Percentiles rank a stretch among this genome's conserved stretches.
These are phyloP conservation scores for Microbotryum lychnidis-dioicae DNA, from an alignment of 1,284 basidiomycete species.

Conservation along the genomic window DNA sequence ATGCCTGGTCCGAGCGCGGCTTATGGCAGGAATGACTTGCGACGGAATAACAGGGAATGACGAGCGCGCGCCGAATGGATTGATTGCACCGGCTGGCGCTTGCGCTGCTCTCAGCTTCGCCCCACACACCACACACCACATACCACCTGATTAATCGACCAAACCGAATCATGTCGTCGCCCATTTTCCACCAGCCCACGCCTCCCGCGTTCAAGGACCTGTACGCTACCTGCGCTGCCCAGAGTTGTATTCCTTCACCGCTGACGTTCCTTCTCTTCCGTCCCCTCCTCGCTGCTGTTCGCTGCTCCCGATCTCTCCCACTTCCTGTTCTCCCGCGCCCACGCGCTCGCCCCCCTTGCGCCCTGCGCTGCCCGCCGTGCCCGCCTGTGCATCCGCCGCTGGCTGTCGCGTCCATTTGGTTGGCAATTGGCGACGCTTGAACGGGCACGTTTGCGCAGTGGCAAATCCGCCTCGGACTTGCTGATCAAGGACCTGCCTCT, in stretches of 20 bases:
- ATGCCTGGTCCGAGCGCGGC: too few relatives aligned
- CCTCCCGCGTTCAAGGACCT: slow-evolving; percentile 4
- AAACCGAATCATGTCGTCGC: background rate
- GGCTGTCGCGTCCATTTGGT: background rate
- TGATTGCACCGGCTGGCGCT: too few relatives aligned
- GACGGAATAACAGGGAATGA: too few relatives aligned
- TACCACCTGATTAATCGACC: background rate
- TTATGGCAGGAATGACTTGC: too few relatives aligned
- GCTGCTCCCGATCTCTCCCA: too few relatives aligned
- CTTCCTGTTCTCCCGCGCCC: too few relatives aligned
- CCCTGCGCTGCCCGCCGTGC: background rate
- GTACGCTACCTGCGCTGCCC: background rate
- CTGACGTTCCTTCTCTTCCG: too few relatives aligned
- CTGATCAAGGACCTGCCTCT: slow-evolving; percentile 90
- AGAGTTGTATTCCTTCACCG: too few relatives aligned
- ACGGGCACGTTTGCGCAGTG: slow-evolving; percentile 38
- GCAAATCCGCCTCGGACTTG: slow-evolving; percentile 94
- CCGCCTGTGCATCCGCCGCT: background rate
- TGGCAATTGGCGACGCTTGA: background rate
- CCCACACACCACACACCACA: background rate
- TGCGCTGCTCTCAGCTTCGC: background rate
- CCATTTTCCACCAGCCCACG: background rate
- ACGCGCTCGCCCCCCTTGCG: background rate
- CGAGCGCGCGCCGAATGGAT: too few relatives aligned
- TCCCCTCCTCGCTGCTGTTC: too few relatives aligned